Percentiles rank a stretch among this genome's conserved stretches.
Conservation (phyloP, 768 basidiomycete genomes). For the Russula dissimulans region DNA sequence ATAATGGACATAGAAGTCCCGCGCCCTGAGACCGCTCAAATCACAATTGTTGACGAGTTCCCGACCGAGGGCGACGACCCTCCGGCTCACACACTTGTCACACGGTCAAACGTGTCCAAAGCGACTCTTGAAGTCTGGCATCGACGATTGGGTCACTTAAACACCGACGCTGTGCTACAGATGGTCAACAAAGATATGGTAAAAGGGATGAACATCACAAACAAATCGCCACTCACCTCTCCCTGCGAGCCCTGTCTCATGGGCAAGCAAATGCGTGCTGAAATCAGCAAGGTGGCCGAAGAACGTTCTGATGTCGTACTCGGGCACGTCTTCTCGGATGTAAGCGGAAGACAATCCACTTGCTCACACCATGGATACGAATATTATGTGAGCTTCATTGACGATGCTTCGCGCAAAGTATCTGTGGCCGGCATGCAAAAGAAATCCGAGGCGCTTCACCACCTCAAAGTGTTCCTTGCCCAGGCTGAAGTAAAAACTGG, state of each 20-base stretch:
- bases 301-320: background rate
- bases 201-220: conserved; percentile 10
- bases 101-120: no score
- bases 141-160: background rate
- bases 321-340: conserved; percentile 18
- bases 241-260: conserved; percentile 20
- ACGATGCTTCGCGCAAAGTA: conserved; percentile 19
- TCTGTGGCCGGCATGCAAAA: conserved; percentile 13
- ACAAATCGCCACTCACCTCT: background rate
- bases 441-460: conserved; percentile 12
- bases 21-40: no score
- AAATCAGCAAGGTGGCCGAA: conserved; percentile 7
- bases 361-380: background rate
- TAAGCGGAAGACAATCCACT: conserved; percentile 21
- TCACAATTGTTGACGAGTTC: no score
- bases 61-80: no score
- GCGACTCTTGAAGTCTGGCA: background rate
- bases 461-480: conserved; percentile 18
- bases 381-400: conserved; percentile 22
- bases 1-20: no score
- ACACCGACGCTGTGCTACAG: background rate
- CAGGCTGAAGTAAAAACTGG: conserved; percentile 15
- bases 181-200: background rate
- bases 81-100: no score
- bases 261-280: conserved; percentile 21